Percentiles rank a stretch among this genome's conserved stretches.
phyloP scores from a whole-genome alignment of 768 basidiomycete genomes.

The Dioszegia aurantiaca region DNA sequence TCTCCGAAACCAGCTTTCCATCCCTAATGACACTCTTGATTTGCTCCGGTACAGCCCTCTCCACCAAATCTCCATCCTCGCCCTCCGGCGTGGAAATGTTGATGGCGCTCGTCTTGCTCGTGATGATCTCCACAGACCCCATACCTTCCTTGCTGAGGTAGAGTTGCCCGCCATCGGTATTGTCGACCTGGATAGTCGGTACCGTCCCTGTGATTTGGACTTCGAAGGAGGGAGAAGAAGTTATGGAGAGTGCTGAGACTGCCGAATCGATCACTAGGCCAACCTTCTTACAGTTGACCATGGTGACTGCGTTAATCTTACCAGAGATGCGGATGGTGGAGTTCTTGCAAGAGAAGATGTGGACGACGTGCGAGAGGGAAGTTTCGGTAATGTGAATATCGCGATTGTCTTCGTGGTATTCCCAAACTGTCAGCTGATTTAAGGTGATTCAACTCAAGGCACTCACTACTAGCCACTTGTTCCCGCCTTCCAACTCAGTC shows the following conservation, averaged over 20 bases:
- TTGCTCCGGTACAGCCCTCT: slow-evolving; percentile 92
- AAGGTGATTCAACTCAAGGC: not conserved
- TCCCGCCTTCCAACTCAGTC: slow-evolving; percentile 76
- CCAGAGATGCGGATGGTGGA: slow-evolving; percentile 78
- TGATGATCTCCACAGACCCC: slow-evolving; percentile 73
- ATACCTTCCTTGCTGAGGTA: slow-evolving; percentile 80
- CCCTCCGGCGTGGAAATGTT: slow-evolving; percentile 87
- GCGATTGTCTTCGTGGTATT: slow-evolving; percentile 77
- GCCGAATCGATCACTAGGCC: slow-evolving; percentile 85
- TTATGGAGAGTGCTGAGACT: slow-evolving; percentile 84
- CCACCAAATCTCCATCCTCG: slow-evolving; percentile 86
- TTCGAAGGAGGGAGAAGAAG: slow-evolving; percentile 86
- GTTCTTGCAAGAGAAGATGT: slow-evolving; percentile 86
- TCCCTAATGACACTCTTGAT: slow-evolving; percentile 74
- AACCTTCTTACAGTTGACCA: slow-evolving; percentile 81
- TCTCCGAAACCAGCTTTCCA: slow-evolving; percentile 80
- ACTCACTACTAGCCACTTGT: slow-evolving; percentile 83
- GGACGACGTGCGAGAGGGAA: slow-evolving; percentile 77
- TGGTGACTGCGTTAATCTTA: slow-evolving; percentile 89
- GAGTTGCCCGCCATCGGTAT: slow-evolving; percentile 90
- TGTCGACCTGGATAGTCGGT: slow-evolving; percentile 90
- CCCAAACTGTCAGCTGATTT: slow-evolving; percentile 57
- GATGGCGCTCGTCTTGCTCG: slow-evolving; percentile 87
- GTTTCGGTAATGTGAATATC: slow-evolving; percentile 70
- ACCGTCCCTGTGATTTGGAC: slow-evolving; percentile 85